Base-by-base conservation (phyloP, 2,329 filamentous ascomycete genomes). In the Berkeleyomyces rouxiae region DNA sequence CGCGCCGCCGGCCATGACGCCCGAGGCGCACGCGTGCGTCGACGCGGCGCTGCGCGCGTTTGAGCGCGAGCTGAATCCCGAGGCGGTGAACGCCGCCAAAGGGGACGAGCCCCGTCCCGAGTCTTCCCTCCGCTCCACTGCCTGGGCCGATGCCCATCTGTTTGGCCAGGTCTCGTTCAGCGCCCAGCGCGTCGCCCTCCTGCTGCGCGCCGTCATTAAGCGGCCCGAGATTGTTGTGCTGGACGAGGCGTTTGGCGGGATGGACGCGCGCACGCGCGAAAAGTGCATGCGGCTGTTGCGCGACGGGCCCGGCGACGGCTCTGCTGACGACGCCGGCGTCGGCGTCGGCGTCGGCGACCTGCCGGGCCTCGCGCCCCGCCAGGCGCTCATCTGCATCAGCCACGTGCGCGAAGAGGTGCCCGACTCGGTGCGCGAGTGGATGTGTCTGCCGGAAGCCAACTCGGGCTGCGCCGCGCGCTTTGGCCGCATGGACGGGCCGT, bases 401-500 rank as follows among this genome's bases (percentile, higher is more conserved):
- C 93, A 99, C 74, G 79, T 92, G 65, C 85, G 84, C 66, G 90
- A 96, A 68, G 93, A 99, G 72, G 87, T 97, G 7, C 93, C 93
- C 0, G 84, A 86, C 59, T 86, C 85, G 67, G 81, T 96, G 33
- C 76, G 89, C 57, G 84, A 95, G 70, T 97, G 88, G 86, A 78
- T 97, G 59, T 91, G 88, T 71, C 76, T 96, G 39, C 90, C 92
- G 0, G 87, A 91, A 72, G 79, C 85, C 3, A 87, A 85, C 61
- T 82, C 82, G 1, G 80, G 81, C 1, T 68, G 70, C 42, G 73
- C 79, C 13, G 83, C 86, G 7, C 77, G 86, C 61, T 84, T 85
- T 68, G 88, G 88, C 1, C 76, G 76, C 43, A 75, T 89, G 31
- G 75, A 80, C 58, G 82, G 82, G 1, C 82, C 85, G 3, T 70